Percentiles rank a stretch among this genome's conserved stretches.
phyloP scores from a whole-genome alignment of 306 rosid species.

The Rubus parviflorus region DNA sequence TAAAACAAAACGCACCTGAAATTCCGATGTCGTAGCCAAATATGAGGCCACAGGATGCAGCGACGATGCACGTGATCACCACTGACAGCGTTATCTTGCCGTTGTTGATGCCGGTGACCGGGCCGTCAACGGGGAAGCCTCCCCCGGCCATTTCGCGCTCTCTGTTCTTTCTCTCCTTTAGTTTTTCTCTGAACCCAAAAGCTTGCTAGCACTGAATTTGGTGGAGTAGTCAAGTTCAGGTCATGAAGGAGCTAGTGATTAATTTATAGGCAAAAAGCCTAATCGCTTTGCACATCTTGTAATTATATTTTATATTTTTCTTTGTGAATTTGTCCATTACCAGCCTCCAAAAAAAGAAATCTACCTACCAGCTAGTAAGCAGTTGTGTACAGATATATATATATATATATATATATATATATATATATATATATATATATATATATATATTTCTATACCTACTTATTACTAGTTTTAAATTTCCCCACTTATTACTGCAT shows the following conservation, averaged over 20 bases:
- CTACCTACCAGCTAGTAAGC: background rate
- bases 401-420: too few species aligned
- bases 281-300: background rate
- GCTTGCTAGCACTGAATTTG: background rate
- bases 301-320: background rate
- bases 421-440: too few species aligned
- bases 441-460: background rate
- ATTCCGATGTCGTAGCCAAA: constrained; percentile 71
- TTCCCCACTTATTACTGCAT: too few species aligned
- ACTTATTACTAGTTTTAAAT: background rate
- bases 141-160: constrained; percentile 50
- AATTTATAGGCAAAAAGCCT: background rate
- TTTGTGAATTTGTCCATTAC: background rate
- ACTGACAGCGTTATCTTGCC: constrained; percentile 56
- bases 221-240: background rate
- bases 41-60: constrained; percentile 68
- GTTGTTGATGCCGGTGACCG: constrained; percentile 13
- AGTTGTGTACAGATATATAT: background rate
- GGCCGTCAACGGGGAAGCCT: constrained; percentile 39
- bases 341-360: background rate
- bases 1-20: constrained; percentile 42
- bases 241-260: background rate
- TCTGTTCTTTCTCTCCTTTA: too few species aligned
- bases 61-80: constrained; percentile 62
- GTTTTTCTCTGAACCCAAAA: background rate